Conservation (phyloP, 176 grass and related monocot species). For the Paspalum notatum region DNA sequence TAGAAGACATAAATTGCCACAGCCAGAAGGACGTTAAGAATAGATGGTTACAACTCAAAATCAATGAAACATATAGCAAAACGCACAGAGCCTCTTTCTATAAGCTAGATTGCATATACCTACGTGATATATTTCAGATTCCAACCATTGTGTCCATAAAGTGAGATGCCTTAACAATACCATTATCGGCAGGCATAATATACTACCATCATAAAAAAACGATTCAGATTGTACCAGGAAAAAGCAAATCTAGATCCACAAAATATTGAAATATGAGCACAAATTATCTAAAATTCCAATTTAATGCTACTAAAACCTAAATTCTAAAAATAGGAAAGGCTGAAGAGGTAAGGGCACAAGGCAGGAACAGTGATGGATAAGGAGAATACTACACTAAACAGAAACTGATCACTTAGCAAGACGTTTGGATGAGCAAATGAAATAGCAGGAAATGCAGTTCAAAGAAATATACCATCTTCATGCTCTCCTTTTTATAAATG, state of each 20-base stretch:
- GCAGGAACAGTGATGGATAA: neutral
- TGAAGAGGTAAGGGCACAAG: conserved; percentile 2
- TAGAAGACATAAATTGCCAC: neutral
- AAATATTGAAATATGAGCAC: neutral
- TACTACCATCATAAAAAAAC: conserved; percentile 4
- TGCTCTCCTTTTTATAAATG: neutral
- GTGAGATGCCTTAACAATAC: neutral
- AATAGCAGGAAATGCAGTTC: conserved; percentile 1
- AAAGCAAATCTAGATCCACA: conserved; percentile 17
- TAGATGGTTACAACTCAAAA: conserved; percentile 2
- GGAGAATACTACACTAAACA: neutral
- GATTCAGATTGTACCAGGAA: neutral
- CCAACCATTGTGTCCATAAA: no score
- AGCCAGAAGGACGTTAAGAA: neutral
- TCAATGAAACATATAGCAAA: conserved; percentile 27
- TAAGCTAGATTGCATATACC: neutral
- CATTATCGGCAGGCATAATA: neutral
- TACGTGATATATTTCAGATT: neutral
- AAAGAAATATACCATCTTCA: neutral
- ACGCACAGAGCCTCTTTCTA: neutral
- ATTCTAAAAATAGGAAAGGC: neutral
- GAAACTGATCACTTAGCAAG: conserved; percentile 4
- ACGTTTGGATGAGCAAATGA: no score
- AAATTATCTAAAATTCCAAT: no score
- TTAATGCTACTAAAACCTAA: conserved; percentile 2